Evolutionary conservation across 2,329 filamentous ascomycete genomes (phyloP).

Genomic region (Aspergillus sp.): DNA sequence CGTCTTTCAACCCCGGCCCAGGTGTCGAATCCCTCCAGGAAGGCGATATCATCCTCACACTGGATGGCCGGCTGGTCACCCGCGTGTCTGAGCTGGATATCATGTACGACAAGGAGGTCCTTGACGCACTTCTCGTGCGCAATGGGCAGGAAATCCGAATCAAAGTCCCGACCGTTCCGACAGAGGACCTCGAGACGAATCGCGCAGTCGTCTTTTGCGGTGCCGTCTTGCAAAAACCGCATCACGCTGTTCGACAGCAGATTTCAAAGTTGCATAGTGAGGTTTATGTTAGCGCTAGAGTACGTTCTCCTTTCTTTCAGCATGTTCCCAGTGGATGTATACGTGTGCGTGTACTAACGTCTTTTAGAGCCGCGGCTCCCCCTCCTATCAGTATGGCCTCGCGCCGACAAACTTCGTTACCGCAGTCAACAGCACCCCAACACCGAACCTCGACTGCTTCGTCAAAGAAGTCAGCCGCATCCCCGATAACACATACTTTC

Average conservation of each 20-base stretch:
- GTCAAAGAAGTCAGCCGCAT: conserved; percentile 75
- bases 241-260: conserved; percentile 93
- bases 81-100: conserved; percentile 86
- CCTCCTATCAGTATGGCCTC: conserved; percentile 81
- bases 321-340: not conserved
- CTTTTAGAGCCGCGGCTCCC: conserved; percentile 61
- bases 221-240: conserved; percentile 82
- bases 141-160: conserved; percentile 71
- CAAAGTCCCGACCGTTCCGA: conserved; percentile 74
- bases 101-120: conserved; percentile 81
- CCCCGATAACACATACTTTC: conserved; percentile 95
- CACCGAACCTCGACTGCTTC: conserved; percentile 73
- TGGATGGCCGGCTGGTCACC: conserved; percentile 89
- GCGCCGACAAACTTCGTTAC: conserved; percentile 97
- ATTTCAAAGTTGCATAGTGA: conserved; percentile 95
- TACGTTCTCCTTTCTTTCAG: conserved; percentile 17
- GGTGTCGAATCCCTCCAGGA: conserved; percentile 61
- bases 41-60: conserved; percentile 82
- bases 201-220: conserved; percentile 92
- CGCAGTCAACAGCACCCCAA: conserved; percentile 82
- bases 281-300: conserved; percentile 83
- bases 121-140: conserved; percentile 80
- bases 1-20: conserved; percentile 26
- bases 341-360: not conserved
- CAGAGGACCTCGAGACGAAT: conserved; percentile 84